Evolutionary conservation across 116 monocot genomes (phyloP).

Genomic region (Iris pallida): DNA sequence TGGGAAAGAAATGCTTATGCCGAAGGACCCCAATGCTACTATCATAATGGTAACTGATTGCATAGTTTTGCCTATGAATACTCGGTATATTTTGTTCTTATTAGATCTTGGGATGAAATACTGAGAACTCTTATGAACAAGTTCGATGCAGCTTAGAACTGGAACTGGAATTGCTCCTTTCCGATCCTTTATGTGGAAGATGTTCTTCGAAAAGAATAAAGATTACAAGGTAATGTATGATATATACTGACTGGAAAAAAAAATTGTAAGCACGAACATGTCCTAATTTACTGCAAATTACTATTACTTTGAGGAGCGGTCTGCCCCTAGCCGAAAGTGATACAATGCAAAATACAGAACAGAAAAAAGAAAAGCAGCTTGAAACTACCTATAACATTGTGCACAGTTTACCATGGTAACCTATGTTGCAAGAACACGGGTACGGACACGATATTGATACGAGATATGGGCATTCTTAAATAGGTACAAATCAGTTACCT

Average conservation of each 20-base stretch:
- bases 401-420: no score
- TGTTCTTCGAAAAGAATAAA: conserved; percentile 97
- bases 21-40: conserved; percentile 87
- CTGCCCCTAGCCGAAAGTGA: no score
- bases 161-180: conserved; percentile 98
- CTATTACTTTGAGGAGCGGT: no score
- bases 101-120: neutral
- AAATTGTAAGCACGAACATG: neutral
- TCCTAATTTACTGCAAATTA: neutral
- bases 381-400: no score
- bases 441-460: no score
- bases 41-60: conserved; percentile 62
- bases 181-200: conserved; percentile 91
- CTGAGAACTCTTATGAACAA: neutral
- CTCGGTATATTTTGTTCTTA: no score
- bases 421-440: no score
- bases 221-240: conserved; percentile 65
- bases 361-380: no score
- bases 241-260: neutral
- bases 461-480: no score
- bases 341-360: no score
- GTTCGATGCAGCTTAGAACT: conserved; percentile 65
- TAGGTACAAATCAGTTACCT: no score
- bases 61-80: neutral
- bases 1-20: conserved; percentile 99